These are phyloP conservation scores for Antrodiella citrinella DNA, from an alignment of 768 basidiomycete genomes.

Conservation along the genomic window DNA sequence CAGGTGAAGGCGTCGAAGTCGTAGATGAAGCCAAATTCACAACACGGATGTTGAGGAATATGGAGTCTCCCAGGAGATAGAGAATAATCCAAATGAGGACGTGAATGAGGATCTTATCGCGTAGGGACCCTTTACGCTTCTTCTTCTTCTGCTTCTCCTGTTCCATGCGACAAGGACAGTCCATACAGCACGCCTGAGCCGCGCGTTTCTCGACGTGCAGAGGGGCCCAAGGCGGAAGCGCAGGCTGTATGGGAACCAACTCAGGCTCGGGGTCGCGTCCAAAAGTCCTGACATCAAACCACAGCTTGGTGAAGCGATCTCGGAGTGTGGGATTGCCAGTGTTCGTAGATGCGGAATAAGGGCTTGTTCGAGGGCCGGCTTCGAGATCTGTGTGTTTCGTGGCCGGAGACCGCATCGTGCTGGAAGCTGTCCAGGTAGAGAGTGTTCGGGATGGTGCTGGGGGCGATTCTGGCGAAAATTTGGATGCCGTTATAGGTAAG, in stretches of 20 bases:
- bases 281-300: constrained; percentile 28
- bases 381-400: constrained; percentile 22
- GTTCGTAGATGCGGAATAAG: constrained; percentile 1
- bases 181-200: constrained; percentile 10
- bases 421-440: constrained; percentile 18
- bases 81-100: constrained; percentile 33
- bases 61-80: constrained; percentile 32
- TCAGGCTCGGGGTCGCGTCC: constrained; percentile 20
- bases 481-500: constrained; percentile 25
- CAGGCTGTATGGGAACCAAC: constrained; percentile 18
- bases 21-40: constrained; percentile 3
- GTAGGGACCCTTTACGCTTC: constrained; percentile 18
- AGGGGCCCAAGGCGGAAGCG: constrained; percentile 28
- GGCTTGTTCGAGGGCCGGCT: constrained; percentile 10
- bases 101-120: constrained; percentile 22
- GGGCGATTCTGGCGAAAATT: constrained; percentile 38
- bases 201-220: constrained; percentile 30
- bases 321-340: constrained; percentile 1
- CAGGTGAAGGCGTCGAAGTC: constrained; percentile 5
- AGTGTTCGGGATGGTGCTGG: constrained; percentile 19
- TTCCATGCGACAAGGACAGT: constrained; percentile 15
- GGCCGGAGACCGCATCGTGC: constrained; percentile 14
- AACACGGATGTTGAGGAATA: constrained; percentile 31
- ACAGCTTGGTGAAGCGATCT: constrained; percentile 26
- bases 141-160: constrained; percentile 16